A percentile compares a stretch with the other conserved stretches of the same genome.
Conservation (phyloP, 2,329 filamentous ascomycete genomes). For the Fusarium napiforme region DNA sequence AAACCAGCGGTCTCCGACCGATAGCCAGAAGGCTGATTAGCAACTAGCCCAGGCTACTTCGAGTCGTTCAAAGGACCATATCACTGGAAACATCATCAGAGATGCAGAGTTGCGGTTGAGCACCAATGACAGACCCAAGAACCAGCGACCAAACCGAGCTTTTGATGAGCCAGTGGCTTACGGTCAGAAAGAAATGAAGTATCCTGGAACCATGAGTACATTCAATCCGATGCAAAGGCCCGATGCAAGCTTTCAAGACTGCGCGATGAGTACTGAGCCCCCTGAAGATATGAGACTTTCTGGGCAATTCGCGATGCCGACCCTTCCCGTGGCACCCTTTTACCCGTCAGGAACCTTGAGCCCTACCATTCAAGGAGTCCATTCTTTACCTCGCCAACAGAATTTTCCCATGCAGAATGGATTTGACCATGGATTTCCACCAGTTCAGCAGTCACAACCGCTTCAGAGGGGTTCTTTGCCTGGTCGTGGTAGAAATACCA, state of each 20-base stretch:
- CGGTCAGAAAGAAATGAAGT: background rate
- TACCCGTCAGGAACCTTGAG: conserved; percentile 1
- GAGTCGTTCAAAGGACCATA: conserved; percentile 5
- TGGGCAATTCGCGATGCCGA: background rate
- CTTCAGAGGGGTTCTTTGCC: conserved; percentile 1
- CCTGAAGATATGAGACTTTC: background rate
- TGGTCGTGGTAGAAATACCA: conserved; percentile 12
- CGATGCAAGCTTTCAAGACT: background rate
- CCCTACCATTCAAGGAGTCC: background rate
- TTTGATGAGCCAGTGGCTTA: background rate
- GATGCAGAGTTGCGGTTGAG: background rate
- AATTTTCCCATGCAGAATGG: background rate
- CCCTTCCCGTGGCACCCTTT: conserved; percentile 6
- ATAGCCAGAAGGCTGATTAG: conserved; percentile 37
- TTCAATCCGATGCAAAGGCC: background rate
- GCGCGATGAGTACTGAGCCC: background rate
- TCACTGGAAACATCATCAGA: conserved; percentile 3
- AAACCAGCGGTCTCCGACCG: conserved; percentile 4
- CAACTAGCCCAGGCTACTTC: conserved; percentile 30
- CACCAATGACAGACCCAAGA: conserved; percentile 10
- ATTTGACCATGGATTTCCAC: conserved; percentile 10
- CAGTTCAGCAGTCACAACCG: conserved; percentile 1
- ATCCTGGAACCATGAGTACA: background rate
- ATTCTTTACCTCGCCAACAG: background rate
- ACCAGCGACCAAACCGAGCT: conserved; percentile 1